phyloP scores from a whole-genome alignment of 305 asterid genomes.

The Fraxinus sp. region DNA sequence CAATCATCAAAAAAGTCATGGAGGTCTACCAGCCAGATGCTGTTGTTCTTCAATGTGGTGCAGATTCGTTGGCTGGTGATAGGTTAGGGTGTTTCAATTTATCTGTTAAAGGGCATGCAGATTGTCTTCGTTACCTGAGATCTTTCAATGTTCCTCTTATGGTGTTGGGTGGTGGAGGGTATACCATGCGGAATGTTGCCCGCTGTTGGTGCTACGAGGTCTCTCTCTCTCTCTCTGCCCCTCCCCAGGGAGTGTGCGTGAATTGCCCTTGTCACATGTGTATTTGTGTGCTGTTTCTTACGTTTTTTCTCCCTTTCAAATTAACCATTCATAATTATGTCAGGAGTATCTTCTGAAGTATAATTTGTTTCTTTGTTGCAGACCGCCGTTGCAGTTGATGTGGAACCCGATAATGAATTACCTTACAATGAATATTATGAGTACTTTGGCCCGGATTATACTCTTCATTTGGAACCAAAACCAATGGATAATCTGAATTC shows the following conservation, averaged over 20 bases:
- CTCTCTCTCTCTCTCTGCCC: slow-evolving; percentile 29
- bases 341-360: slow-evolving; percentile 4
- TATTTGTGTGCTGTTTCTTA: background rate
- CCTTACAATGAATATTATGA: slow-evolving; percentile 84
- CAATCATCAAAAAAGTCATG: slow-evolving; percentile 76
- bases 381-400: slow-evolving; percentile 92
- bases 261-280: background rate
- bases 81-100: slow-evolving; percentile 86
- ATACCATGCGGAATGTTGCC: slow-evolving; percentile 82
- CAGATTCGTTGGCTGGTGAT: slow-evolving; percentile 88
- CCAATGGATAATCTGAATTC: slow-evolving; percentile 67
- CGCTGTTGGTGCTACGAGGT: slow-evolving; percentile 97
- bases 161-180: slow-evolving; percentile 94
- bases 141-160: slow-evolving; percentile 83
- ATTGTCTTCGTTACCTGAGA: slow-evolving; percentile 73
- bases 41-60: slow-evolving; percentile 92
- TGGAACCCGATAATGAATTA: slow-evolving; percentile 76
- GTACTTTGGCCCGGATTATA: slow-evolving; percentile 89
- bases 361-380: background rate
- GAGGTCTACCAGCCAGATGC: slow-evolving; percentile 82
- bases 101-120: slow-evolving; percentile 88
- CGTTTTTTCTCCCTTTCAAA: background rate
- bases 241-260: background rate
- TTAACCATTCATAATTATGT: background rate
- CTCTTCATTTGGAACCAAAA: slow-evolving; percentile 72